phyloP scores from a whole-genome alignment of 257 asterid species.

The Fraxinus anomala region DNA sequence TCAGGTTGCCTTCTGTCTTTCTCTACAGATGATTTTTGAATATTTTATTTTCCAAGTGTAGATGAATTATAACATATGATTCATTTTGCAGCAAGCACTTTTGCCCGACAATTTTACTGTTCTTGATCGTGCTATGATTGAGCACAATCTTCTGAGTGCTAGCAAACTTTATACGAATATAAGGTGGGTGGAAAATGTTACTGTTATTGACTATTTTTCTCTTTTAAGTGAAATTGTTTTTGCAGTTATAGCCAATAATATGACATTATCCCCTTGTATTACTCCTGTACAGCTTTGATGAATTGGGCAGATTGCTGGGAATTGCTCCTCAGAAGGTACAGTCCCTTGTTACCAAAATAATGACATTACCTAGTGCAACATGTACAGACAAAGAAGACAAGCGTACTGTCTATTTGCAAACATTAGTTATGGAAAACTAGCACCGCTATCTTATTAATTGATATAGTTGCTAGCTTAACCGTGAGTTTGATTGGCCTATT shows the following conservation, averaged over 20 bases:
- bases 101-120: slow-evolving; percentile 93
- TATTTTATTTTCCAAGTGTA: slow-evolving; percentile 21
- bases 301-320: slow-evolving; percentile 93
- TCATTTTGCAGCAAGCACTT: slow-evolving; percentile 72
- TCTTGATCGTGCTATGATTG: slow-evolving; percentile 98
- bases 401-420: not conserved
- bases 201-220: slow-evolving; percentile 18
- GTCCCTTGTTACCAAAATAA: slow-evolving; percentile 24
- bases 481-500: not conserved
- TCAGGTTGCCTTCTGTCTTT: slow-evolving; percentile 56
- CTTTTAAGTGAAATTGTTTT: not conserved
- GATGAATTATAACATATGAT: slow-evolving; percentile 20
- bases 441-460: not conserved
- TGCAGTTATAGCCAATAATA: slow-evolving; percentile 15
- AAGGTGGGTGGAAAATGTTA: slow-evolving; percentile 48
- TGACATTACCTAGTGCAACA: slow-evolving; percentile 11
- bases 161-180: slow-evolving; percentile 96
- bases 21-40: not conserved
- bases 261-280: slow-evolving; percentile 20
- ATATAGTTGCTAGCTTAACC: slow-evolving; percentile 8
- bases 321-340: slow-evolving; percentile 89
- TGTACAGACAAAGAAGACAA: slow-evolving; percentile 7
- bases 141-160: slow-evolving; percentile 95
- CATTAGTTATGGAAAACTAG: not conserved
- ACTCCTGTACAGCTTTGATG: slow-evolving; percentile 68